Base-by-base conservation (phyloP, 208 protist species). In the Phytomonas sp. region DNA sequence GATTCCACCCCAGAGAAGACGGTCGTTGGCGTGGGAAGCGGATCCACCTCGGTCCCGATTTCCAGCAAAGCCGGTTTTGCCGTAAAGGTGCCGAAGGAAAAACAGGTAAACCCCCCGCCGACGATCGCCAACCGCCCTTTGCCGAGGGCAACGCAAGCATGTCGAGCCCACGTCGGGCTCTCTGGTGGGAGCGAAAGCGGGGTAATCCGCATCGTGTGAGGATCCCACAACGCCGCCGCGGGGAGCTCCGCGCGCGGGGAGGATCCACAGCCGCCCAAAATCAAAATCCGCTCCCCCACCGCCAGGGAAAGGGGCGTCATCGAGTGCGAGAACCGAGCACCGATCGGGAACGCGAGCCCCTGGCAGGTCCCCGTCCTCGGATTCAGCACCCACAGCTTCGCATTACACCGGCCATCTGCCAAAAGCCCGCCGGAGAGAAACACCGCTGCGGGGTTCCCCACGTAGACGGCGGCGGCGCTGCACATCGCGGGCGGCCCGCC, bases 31-130 rank as follows among this genome's bases (percentile, higher is more conserved):
- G 26, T 51, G 30, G 23, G 9, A 43, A 17, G 3, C 4, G 15
- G 70, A 29, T 73, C 74, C 4, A 78, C 70, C 15, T 13, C 29
- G 26, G 74, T 62, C 60, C 81, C 81, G 13, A 93, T 64, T 26
- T 67, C 29, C 5, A 96, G 74, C 11, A 96, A 33, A 31, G 72
- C 63, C 26, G 91, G 91, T 46, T 85, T 84, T 0, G 80, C 60
- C 3, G 85, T 68, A 59, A 87, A 94, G 30, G 91, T 96, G 15
- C 88, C 91, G 68, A 96, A 96, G 23, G 91, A 96, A 62, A 96
- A 96, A 73, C 91, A 96, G 0, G 91, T 94, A 74, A 90, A 94
- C 46, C 91, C 91, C 34, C 91, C 88, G 0, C 81, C 88, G 8
- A 96, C 6, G 0, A 94, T 81, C 23, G 80, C 87, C 2, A 96